Evolutionary conservation across 768 basidiomycete species (phyloP).

Genomic region (Coprinopsis cinerea): DNA sequence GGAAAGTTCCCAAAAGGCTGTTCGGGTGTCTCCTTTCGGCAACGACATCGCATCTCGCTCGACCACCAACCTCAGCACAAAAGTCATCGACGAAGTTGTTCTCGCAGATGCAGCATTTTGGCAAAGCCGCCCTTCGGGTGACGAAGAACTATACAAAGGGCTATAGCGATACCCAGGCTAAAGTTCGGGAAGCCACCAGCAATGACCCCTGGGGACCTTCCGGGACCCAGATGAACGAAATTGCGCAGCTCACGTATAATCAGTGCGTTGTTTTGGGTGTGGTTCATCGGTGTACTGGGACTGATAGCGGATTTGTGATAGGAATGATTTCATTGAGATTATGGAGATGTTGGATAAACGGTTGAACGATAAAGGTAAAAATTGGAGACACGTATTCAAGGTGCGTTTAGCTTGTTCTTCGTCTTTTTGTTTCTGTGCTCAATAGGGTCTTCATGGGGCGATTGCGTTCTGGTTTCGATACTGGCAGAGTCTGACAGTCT

Average conservation of each 20-base stretch:
- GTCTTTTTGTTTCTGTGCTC: too few relatives aligned
- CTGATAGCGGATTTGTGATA: slow-evolving; percentile 14
- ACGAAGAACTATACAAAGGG: slow-evolving; percentile 96
- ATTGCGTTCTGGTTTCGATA: too few relatives aligned
- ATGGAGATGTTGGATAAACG: slow-evolving; percentile 99
- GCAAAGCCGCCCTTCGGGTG: slow-evolving; percentile 78
- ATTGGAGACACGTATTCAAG: slow-evolving; percentile 99
- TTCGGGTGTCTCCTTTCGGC: too few relatives aligned
- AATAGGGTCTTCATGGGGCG: too few relatives aligned
- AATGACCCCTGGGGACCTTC: slow-evolving; percentile 99
- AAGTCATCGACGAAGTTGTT: too few relatives aligned
- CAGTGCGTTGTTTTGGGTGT: slow-evolving; percentile 65
- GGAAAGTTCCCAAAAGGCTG: too few relatives aligned
- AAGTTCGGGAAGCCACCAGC: slow-evolving; percentile 93
- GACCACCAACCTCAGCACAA: too few relatives aligned
- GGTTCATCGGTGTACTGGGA: not conserved
- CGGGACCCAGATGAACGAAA: slow-evolving; percentile 98
- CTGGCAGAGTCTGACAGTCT: slow-evolving; percentile 83
- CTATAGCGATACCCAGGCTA: slow-evolving; percentile 92
- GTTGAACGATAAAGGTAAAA: slow-evolving; percentile 98
- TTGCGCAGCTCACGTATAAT: slow-evolving; percentile 94
- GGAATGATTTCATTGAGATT: slow-evolving; percentile 96
- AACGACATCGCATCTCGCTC: too few relatives aligned
- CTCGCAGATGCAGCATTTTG: slow-evolving; percentile 84
- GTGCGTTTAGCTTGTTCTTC: slow-evolving; percentile 34